Evolutionary conservation across 2,329 filamentous ascomycete genomes (phyloP), one percentile per base, ranked within the genome.

Genomic region (Delphinella strobiligena): DNA sequence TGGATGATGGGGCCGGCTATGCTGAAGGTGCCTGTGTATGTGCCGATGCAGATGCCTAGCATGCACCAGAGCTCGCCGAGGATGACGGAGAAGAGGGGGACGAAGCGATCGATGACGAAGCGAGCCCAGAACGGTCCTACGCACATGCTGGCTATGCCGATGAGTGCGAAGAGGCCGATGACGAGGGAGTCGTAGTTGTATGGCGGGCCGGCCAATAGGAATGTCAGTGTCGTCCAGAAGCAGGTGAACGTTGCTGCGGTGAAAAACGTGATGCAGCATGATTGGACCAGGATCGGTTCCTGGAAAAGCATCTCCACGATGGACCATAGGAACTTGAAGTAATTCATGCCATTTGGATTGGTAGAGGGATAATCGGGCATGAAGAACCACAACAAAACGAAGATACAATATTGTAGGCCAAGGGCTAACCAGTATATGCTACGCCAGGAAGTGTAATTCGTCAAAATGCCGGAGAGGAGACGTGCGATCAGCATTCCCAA

Each of bases 281-380:
- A 72, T 54, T 89, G 82, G 0, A 82, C 69, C 0, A 91, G 68
- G 1, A 82, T 61, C 0, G 84, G 80, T 35, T 87, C 70, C 3
- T 68, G 72, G 35, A 73, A 60, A 31, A 83, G 61, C 58, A 89
- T 74, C 18, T 68, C 58, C 2, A 76, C 52, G 17, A 89, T 85
- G 19, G 69, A 74, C 56, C 67, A 71, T 3, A 89, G 65, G 46
- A 83, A 75, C 1, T 64, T 61, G 45, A 75, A 69, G 54, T 88
- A 89, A 44, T 74, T 74, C 11, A 80, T 58, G 0, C 75, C 74
- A 1, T 64, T 61, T 0, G 75, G 76, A 52, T 87, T 88, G 3
- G 81, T 81, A 2, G 74, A 71, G 0, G 83, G 85, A 48, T 91
- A 91, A 55, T 88, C 82, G 0, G 83, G 83, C 78, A 91, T 80